phyloP scores from a whole-genome alignment of 31 red algal genomes.

The Odonthalia washingtoniensis region DNA sequence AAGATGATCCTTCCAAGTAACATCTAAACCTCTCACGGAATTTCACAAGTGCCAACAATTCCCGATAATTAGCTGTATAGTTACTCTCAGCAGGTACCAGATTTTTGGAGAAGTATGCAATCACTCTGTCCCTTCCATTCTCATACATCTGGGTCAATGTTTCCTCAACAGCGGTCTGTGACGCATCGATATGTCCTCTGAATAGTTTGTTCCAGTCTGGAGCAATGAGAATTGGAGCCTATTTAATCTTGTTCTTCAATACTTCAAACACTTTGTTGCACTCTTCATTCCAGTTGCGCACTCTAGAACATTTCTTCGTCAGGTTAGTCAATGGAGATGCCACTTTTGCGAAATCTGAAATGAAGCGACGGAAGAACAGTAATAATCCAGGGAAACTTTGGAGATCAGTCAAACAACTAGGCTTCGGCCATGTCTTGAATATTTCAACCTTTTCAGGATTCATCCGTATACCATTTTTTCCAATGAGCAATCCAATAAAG shows the following conservation, averaged over 20 bases:
- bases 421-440: conserved; percentile 14
- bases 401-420: not conserved
- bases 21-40: not conserved
- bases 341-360: not conserved
- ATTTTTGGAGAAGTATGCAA: not conserved
- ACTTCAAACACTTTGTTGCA: not conserved
- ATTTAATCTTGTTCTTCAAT: conserved; percentile 2
- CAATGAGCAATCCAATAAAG: not conserved
- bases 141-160: conserved; percentile 1
- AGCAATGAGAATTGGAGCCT: not conserved
- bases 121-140: conserved; percentile 1
- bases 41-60: not conserved
- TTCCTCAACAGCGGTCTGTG: not conserved
- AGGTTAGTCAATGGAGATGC: conserved; percentile 19
- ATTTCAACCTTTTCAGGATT: conserved; percentile 3
- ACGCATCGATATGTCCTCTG: conserved; percentile 9
- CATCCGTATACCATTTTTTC: conserved; percentile 3
- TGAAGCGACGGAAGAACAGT: conserved; percentile 7
- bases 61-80: not conserved
- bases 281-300: not conserved
- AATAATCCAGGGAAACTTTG: not conserved
- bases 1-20: no score
- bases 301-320: not conserved
- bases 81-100: not conserved
- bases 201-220: not conserved